Base-by-base conservation (phyloP, 257 asterid genomes). In the Penstemon newberryi region DNA sequence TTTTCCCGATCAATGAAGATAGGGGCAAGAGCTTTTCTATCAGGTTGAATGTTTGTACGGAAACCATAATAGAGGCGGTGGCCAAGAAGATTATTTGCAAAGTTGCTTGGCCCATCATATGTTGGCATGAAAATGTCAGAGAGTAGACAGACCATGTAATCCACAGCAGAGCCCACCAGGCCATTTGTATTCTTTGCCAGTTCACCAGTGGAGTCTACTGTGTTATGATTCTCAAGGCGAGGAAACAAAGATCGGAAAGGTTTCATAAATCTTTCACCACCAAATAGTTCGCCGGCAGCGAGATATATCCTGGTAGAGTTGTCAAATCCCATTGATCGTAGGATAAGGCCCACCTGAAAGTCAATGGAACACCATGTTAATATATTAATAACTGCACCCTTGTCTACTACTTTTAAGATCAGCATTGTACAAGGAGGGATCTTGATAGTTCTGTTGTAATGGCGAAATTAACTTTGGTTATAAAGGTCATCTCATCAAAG, bases 91-190 rank as follows among this genome's bases (percentile, higher is more conserved):
- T 94, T 91, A 71, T 94, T 91, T 0, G 99, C 97, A 36, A 91
- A 94, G 83, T 94, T 94, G 82, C 97, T 94, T 4, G 97, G 99
- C 52, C 99, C 97, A 65, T 94, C 99, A 75, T 94, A 91, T 43
- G 99, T 94, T 70, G 99, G 95, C 96, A 94, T 86, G 88, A 94
- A 94, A 78, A 91, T 80, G 73, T 94, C 99, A 3, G 99, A 68
- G 10, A 87, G 96, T 55, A 94, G 93, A 77, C 99, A 94, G 37
- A 94, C 99, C 97, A 91, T 94, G 68, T 94, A 94, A 78, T 94
- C 99, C 69, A 94, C 97, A 39, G 99, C 99, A 6, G 97, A 87
- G 58, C 99, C 99, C 72, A 84, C 70, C 69, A 94, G 71, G 70
- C 97, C 97, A 63, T 66, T 68, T 1, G 89, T 84, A 64, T 65